Base-by-base conservation (phyloP, 1,139 yeast genomes). In the Taiozyma onychis region DNA sequence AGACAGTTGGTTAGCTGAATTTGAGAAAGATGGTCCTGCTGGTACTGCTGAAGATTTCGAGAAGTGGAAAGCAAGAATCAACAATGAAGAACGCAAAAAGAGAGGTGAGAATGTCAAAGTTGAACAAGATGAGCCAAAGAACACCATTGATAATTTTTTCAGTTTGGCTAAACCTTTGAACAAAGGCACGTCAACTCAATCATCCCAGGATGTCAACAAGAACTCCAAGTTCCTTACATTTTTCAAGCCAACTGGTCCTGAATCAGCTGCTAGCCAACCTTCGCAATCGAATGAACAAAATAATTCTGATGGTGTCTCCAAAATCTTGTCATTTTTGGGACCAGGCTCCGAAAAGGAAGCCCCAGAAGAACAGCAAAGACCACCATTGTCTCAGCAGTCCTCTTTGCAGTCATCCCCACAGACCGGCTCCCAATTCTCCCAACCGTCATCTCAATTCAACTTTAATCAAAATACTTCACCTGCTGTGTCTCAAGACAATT, bases 21-120 rank as follows among this genome's bases (percentile, higher is more conserved):
- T 60, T 58, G 75, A 70, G 39, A 63, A 61, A n/a, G 65, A 62
- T 50, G 67, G 62, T 26, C 65, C 66, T 47, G 65, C 72, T 50
- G 67, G 76, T 66, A 81, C 87, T 2, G 84, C 81, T 22, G 82
- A 81, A 49, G 93, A 85, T 59, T 85, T 85, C 61, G 90, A 84
- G 63, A 73, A 75, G 56, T 83, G 90, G 88, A 84, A 82, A 65
- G 72, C 76, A 46, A 75, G 75, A 60, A 79, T 81, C 83, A 77
- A 76, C 57, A 71, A 71, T 48, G 78, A 81, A 61, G 85, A 82
- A 48, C 74, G 76, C 45, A 75, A 71, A 53, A 75, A 75, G 57
- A 74, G 75, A 48, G 84, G 83, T 18, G 80, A 74, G 49, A 57
- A 54, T 7, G 61, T 68, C 24, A 66, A 68, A 34, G 51, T 49